Percentiles rank a stretch among this genome's conserved stretches.
phyloP scores from a whole-genome alignment of 2,329 filamentous ascomycete genomes.

The Chalara sp. region DNA sequence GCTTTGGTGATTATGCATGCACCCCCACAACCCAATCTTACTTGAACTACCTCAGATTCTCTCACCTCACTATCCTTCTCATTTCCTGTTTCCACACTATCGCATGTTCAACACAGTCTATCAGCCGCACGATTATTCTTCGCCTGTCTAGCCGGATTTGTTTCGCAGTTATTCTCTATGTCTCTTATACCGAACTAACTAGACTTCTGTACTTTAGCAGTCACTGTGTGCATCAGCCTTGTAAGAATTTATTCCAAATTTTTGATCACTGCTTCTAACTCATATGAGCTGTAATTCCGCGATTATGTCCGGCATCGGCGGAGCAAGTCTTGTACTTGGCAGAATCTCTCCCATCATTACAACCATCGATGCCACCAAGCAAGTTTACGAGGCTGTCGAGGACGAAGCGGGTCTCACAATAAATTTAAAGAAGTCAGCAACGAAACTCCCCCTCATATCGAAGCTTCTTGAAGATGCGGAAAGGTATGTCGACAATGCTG shows the following conservation, averaged over 20 bases:
- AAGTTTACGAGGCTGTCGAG: constrained; percentile 9
- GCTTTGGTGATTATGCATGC: too few relatives aligned
- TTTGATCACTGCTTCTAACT: neutral
- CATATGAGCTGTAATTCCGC: neutral
- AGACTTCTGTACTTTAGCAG: neutral
- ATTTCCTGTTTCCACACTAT: neutral
- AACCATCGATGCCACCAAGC: constrained; percentile 6
- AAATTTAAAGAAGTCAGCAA: constrained; percentile 4
- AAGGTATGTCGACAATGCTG: constrained; percentile 3
- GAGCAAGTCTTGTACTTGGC: constrained; percentile 12
- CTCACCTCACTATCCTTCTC: neutral
- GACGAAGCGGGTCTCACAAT: constrained; percentile 8
- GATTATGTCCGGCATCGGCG: constrained; percentile 10
- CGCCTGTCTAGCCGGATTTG: neutral
- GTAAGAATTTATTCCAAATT: neutral
- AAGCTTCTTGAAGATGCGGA: constrained; percentile 7
- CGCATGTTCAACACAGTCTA: neutral
- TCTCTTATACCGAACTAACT: neutral
- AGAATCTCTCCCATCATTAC: constrained; percentile 11
- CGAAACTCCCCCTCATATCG: constrained; percentile 8
- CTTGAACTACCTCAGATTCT: too few relatives aligned
- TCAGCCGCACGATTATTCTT: neutral
- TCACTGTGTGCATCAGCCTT: neutral
- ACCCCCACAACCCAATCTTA: too few relatives aligned
- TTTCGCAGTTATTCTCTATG: neutral